Percentiles rank a stretch among this genome's conserved stretches.
These are phyloP conservation scores for Globisporangium emineosum DNA, from an alignment of 352 stramenopile species.

Conservation along the genomic window DNA sequence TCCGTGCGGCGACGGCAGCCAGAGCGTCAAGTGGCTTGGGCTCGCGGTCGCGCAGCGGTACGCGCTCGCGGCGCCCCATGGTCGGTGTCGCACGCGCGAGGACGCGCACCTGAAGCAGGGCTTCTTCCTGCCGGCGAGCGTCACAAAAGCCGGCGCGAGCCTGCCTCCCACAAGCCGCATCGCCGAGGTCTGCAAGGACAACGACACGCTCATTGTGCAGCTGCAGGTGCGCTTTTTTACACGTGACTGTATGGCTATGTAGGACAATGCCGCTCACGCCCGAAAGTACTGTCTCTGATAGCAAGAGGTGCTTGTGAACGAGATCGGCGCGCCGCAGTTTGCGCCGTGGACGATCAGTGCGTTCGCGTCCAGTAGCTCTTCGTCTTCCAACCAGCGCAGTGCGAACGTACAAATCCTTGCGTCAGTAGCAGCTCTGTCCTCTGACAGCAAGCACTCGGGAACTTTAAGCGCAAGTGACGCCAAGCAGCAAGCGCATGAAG, in stretches of 20 bases:
- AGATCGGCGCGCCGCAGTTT: constrained; percentile 74
- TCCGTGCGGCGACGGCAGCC: constrained; percentile 71
- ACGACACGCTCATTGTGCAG: constrained; percentile 56
- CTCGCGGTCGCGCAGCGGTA: constrained; percentile 78
- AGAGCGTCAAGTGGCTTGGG: constrained; percentile 84
- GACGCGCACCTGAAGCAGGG: constrained; percentile 71
- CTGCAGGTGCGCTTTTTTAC: constrained; percentile 52
- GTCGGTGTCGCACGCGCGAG: constrained; percentile 68
- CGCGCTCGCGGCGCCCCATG: constrained; percentile 55
- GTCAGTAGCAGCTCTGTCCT: neutral
- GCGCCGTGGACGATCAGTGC: constrained; percentile 55
- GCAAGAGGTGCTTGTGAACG: constrained; percentile 80
- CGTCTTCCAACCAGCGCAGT: constrained; percentile 1
- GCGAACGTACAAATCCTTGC: neutral
- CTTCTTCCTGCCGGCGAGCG: constrained; percentile 70
- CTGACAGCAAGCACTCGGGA: constrained; percentile 4
- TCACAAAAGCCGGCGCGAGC: constrained; percentile 49
- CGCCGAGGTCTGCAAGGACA: constrained; percentile 66
- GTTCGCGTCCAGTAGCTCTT: constrained; percentile 34
- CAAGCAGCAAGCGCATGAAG: neutral
- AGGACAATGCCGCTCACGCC: neutral
- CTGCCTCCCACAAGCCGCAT: constrained; percentile 53
- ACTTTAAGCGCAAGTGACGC: neutral
- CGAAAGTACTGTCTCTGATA: too few species aligned
- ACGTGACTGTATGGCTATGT: neutral